Conservation (phyloP, 257 asterid species). For the Handroanthus guayacan region DNA sequence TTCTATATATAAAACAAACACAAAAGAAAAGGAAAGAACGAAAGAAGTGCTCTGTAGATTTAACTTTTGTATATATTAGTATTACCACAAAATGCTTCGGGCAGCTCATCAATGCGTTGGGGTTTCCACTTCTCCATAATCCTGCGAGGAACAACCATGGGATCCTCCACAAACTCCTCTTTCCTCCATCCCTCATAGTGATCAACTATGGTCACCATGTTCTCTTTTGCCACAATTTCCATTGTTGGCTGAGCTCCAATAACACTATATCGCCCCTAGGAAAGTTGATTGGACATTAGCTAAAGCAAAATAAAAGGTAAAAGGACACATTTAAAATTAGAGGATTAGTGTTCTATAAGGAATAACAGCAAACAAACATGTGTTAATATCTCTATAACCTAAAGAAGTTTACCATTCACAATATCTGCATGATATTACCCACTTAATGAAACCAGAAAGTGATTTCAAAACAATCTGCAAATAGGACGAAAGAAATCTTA, state of each 20-base stretch:
- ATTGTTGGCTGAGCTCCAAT: constrained; percentile 95
- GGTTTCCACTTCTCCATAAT: constrained; percentile 94
- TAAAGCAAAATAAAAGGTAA: constrained; percentile 29
- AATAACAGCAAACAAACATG: neutral
- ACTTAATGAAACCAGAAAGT: neutral
- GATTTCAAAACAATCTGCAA: neutral
- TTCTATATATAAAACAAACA: neutral
- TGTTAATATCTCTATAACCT: neutral
- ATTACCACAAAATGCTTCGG: constrained; percentile 94
- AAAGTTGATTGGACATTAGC: constrained; percentile 43
- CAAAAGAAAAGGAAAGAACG: too few relatives aligned
- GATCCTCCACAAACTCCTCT: constrained; percentile 84
- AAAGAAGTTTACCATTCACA: too few relatives aligned
- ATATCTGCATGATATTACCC: too few relatives aligned
- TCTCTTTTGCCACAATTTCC: constrained; percentile 94
- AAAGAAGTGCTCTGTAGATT: too few relatives aligned
- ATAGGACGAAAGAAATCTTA: constrained; percentile 46
- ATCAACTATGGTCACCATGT: constrained; percentile 82
- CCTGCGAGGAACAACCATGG: constrained; percentile 83
- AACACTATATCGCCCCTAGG: constrained; percentile 92
- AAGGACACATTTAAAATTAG: constrained; percentile 2
- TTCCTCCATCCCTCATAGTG: constrained; percentile 64
- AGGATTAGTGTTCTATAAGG: neutral
- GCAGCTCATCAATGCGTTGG: constrained; percentile 89
- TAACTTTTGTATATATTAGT: constrained; percentile 23